phyloP scores from a whole-genome alignment of 176 grass and related monocot genomes.

The Bothriochloa decipiens region DNA sequence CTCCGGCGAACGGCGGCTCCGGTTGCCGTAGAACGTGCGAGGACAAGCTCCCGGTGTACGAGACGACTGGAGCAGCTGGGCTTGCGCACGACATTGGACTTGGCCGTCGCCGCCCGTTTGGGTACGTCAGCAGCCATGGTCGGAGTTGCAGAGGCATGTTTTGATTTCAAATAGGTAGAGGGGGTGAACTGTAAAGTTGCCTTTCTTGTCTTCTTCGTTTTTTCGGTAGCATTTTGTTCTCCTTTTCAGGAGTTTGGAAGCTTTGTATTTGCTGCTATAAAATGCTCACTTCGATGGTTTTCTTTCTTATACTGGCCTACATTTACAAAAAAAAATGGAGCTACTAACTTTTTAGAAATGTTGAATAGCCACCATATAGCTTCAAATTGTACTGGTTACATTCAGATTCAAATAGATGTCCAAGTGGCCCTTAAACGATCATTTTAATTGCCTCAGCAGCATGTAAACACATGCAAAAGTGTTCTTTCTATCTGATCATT shows the following conservation, averaged over 20 bases:
- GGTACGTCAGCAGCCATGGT: constrained; percentile 36
- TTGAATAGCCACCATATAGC: too few relatives aligned
- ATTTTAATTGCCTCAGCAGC: background rate
- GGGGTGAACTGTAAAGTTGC: constrained; percentile 15
- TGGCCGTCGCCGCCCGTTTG: constrained; percentile 26
- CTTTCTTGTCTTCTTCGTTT: background rate
- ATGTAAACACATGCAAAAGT: background rate
- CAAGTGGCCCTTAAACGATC: too few relatives aligned
- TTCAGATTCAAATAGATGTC: too few relatives aligned
- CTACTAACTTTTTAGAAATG: too few relatives aligned
- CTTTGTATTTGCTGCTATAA: background rate
- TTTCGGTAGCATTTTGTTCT: background rate
- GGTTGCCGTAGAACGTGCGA: constrained; percentile 28
- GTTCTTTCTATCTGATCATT: background rate
- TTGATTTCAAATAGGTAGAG: background rate
- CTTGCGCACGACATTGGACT: constrained; percentile 22
- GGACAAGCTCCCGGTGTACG: constrained; percentile 84
- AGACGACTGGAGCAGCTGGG: constrained; percentile 49
- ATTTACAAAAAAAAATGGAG: too few relatives aligned
- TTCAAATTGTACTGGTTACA: too few relatives aligned
- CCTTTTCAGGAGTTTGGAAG: background rate
- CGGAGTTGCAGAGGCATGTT: constrained; percentile 44
- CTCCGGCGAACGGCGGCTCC: background rate
- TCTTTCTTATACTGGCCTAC: too few relatives aligned
- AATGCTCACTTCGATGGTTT: background rate